Base-by-base conservation (phyloP, 768 basidiomycete genomes). In the Serendipita sp. region DNA sequence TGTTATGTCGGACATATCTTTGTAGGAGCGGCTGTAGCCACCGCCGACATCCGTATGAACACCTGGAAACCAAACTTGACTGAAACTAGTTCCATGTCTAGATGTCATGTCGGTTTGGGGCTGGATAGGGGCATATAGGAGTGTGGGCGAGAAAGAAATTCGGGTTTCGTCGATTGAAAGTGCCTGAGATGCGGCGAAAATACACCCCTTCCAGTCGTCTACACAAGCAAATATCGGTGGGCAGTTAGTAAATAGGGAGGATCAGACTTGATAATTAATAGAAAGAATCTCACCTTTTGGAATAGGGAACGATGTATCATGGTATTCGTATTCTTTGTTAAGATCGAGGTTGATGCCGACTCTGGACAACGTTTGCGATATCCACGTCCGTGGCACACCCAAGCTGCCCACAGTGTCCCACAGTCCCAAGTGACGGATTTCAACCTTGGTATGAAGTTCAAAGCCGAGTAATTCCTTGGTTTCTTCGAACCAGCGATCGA, bases 61-160 rank as follows among this genome's bases (percentile, higher is more conserved):
- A 0, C 73, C 73, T 0, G 71, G 63, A 38, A 74, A 72, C 71
- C 71, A 74, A 0, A 67, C 65, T 69, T 73, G 66, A 3, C 56
- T 34, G 0, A 66, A 5, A 11, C 16, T 18, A 3, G 64, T 15
- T 54, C 53, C 53, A 10, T 54, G 7, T 5, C 35, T 65, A 15
- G 38, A 2, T n/a, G 60, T 32, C 32, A 62, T 64, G 24, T 30
- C 65, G 47, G 45, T 37, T 0, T 64, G 64, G 24, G 24, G 24
- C 24, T 24, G 24, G 24, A 24, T 24, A 38, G 10, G 18, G 47
- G 65, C 37, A 24, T 45, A 48, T 68, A 70, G 70, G 3, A 71
- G 58, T 1, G 68, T 68, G 2, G 70, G 70, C 18, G 65, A 38
- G 67, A 71, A 74, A 45, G 66, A 66, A 32, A 68, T 11, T 18